A percentile compares a stretch with the other conserved stretches of the same genome.
These are phyloP conservation scores for Sporisorium exsertum DNA, from an alignment of 1,284 basidiomycete genomes.

Conservation along the genomic window DNA sequence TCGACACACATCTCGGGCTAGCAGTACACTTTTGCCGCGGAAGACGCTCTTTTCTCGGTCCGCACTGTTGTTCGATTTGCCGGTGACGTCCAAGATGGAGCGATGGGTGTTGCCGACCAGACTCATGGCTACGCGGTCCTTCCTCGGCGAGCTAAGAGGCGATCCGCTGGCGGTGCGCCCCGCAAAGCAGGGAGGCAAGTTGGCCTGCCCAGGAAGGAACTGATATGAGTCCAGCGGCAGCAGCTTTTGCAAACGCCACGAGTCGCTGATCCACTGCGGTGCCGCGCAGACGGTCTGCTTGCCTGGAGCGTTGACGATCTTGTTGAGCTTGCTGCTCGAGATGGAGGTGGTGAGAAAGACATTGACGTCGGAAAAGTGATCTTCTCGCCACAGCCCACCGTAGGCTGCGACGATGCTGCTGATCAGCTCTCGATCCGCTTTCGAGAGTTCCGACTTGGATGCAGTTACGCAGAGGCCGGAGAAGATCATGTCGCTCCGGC, in stretches of 20 bases:
- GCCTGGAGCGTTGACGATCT: slow-evolving; percentile 73
- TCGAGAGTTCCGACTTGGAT: slow-evolving; percentile 72
- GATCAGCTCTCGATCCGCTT: slow-evolving; percentile 79
- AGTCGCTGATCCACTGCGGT: slow-evolving; percentile 87
- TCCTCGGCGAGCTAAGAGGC: slow-evolving; percentile 39
- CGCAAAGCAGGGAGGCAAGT: slow-evolving; percentile 49
- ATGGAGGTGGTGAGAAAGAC: slow-evolving; percentile 77
- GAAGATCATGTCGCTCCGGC: slow-evolving; percentile 81
- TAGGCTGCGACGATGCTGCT: slow-evolving; percentile 78
- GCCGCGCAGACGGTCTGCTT: slow-evolving; percentile 76
- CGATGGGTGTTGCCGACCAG: slow-evolving; percentile 11
- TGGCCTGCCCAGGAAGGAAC: slow-evolving; percentile 74
- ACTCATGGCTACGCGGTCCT: slow-evolving; percentile 35
- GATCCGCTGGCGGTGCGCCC: slow-evolving; percentile 30
- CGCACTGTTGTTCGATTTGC: slow-evolving; percentile 7
- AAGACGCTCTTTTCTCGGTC: slow-evolving; percentile 25
- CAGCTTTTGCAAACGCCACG: slow-evolving; percentile 76
- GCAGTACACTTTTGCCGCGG: slow-evolving; percentile 40
- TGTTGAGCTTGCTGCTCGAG: slow-evolving; percentile 34
- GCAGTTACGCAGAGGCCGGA: slow-evolving; percentile 78
- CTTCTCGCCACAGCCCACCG: slow-evolving; percentile 83
- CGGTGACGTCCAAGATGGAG: background rate
- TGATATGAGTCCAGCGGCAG: slow-evolving; percentile 76
- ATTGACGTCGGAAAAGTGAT: slow-evolving; percentile 83
- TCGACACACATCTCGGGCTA: slow-evolving; percentile 51